Conservation (phyloP, 768 basidiomycete species). For the Chlorophyllum brunneum region DNA sequence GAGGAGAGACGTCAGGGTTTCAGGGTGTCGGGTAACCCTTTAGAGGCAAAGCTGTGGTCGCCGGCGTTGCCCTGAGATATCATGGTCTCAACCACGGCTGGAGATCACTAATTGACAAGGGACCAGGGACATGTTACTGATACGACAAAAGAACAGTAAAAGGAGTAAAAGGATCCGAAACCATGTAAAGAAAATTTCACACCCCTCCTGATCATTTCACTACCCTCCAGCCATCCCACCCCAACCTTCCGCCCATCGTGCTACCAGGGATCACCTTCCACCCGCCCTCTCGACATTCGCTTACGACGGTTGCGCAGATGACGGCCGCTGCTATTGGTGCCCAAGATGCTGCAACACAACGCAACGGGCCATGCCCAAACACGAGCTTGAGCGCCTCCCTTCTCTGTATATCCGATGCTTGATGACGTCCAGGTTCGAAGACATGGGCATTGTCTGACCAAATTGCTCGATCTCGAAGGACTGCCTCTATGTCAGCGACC, state of each 20-base stretch:
- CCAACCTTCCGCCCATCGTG: constrained; percentile 32
- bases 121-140: no score
- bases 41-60: no score
- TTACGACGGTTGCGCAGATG: constrained; percentile 39
- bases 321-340: constrained; percentile 49
- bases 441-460: constrained; percentile 32
- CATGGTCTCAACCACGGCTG: no score
- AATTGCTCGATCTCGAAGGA: constrained; percentile 28
- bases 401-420: constrained; percentile 18
- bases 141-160: not conserved
- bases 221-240: constrained; percentile 45
- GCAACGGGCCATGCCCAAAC: constrained; percentile 46
- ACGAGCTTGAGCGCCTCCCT: constrained; percentile 25
- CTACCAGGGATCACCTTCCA: constrained; percentile 25
- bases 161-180: not conserved
- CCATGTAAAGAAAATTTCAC: not conserved
- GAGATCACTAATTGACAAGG: no score
- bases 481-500: constrained; percentile 31
- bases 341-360: constrained; percentile 46
- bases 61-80: no score
- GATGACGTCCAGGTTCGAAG: constrained; percentile 38
- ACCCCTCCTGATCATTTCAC: not conserved
- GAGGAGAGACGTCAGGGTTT: no score
- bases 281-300: constrained; percentile 26
- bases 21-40: no score